Base-by-base conservation (phyloP, 2,329 filamentous ascomycete species). In the Fusarium chaquense region DNA sequence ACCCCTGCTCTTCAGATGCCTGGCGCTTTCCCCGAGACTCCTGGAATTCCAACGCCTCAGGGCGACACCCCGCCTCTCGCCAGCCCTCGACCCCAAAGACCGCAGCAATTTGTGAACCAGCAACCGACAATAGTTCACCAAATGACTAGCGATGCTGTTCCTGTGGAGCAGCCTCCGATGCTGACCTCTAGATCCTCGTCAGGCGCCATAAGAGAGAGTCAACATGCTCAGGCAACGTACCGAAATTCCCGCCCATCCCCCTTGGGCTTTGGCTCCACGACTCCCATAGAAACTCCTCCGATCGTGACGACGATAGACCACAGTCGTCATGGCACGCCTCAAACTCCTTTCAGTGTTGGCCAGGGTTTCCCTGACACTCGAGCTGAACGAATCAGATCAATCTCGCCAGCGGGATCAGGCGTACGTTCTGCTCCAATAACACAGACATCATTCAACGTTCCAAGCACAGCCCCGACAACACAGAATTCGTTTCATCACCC, bases 11-110 rank as follows among this genome's bases (percentile, higher is more conserved):
- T 65, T 46, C 60, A 62, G 24, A 52, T 68, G 18, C 50, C 58
- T 33, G 65, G 56, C 22, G 46, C 56, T n/a, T 56, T 49, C 26
- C 43, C 61, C 18, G 49, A 52, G 15, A 67, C 54, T 22, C 65
- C 65, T 16, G 47, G 61, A 26, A 35, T 58, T 24, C 30, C 60
- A 18, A 32, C 32, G 6, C 45, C 65, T 38, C 64, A 61, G 33
- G 33, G 43, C 12, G 51, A 36, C 26, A 18, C 52, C 6, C 65
- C 51, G 12, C 18, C 50, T 43, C 58, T 71, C 36, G 69, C 61
- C 11, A 71, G 69, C 35, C 69, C 69, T 35, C 69, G 69, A 46
- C 69, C 69, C 41, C 68, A 71, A 36, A 69, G 65, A 33, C 69
- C 65, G 45, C 65, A 58, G 38, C 56, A 63, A 32, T 50, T 65